A percentile compares a stretch with the other conserved stretches of the same genome.
Evolutionary conservation across 176 grass and related monocot species (phyloP).

Genomic region (Bolboschoenus planiculmis): DNA sequence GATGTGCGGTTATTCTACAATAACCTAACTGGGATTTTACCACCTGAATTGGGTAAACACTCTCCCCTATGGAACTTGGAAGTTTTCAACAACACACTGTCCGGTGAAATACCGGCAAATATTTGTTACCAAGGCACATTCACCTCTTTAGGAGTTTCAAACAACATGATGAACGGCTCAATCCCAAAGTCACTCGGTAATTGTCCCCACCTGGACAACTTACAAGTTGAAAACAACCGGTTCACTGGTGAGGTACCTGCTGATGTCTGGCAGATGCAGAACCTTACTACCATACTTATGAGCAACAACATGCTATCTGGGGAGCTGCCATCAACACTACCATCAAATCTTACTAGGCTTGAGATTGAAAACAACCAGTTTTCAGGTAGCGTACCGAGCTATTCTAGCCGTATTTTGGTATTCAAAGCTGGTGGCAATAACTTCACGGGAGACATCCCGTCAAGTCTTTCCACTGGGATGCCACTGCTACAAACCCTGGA

Average conservation of each 20-base stretch:
- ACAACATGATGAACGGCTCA: constrained; percentile 54
- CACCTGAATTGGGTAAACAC: constrained; percentile 59
- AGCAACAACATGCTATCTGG: constrained; percentile 57
- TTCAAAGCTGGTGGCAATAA: constrained; percentile 47
- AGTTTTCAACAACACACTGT: constrained; percentile 41
- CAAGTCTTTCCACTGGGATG: constrained; percentile 32
- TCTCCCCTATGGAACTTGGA: constrained; percentile 55
- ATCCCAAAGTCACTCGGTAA: constrained; percentile 38
- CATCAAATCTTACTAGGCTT: constrained; percentile 31
- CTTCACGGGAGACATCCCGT: constrained; percentile 38
- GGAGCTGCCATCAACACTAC: constrained; percentile 30
- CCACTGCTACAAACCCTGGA: constrained; percentile 21
- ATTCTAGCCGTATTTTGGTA: constrained; percentile 3
- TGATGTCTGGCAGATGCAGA: constrained; percentile 32
- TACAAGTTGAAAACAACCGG: constrained; percentile 60
- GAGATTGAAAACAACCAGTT: constrained; percentile 67
- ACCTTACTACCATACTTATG: constrained; percentile 46
- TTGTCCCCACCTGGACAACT: constrained; percentile 29
- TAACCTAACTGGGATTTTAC: constrained; percentile 50
- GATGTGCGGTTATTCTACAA: constrained; percentile 55
- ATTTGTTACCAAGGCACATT: constrained; percentile 41
- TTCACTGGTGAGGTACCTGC: constrained; percentile 52
- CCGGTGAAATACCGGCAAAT: constrained; percentile 33
- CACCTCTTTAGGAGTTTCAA: constrained; percentile 35
- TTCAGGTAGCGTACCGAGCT: constrained; percentile 40